These are phyloP conservation scores for Candida ulmi DNA, from an alignment of 805 yeast species.

Conservation along the genomic window DNA sequence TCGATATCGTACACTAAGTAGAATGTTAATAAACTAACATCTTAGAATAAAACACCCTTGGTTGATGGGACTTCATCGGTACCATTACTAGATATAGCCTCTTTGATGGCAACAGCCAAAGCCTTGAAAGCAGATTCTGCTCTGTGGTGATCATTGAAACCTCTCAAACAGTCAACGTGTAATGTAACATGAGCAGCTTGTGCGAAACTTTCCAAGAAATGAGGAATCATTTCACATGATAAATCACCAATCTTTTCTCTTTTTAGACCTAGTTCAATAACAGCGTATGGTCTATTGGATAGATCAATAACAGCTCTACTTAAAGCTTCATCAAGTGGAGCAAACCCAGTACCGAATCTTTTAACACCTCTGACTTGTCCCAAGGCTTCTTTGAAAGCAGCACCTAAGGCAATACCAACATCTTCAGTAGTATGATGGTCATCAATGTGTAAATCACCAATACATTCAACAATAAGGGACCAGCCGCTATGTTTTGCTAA, in stretches of 20 bases:
- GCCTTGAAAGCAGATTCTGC: slow-evolving; percentile 97
- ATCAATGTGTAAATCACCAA: slow-evolving; percentile 92
- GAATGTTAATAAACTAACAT: neutral
- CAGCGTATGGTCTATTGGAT: slow-evolving; percentile 90
- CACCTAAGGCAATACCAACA: slow-evolving; percentile 87
- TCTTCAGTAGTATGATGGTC: slow-evolving; percentile 98
- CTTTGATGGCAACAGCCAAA: slow-evolving; percentile 84
- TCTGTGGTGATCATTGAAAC: slow-evolving; percentile 93
- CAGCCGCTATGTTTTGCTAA: slow-evolving; percentile 96
- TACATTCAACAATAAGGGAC: slow-evolving; percentile 84
- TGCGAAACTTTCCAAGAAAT: slow-evolving; percentile 90
- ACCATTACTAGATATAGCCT: slow-evolving; percentile 79
- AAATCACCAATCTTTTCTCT: slow-evolving; percentile 92
- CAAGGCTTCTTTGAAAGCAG: slow-evolving; percentile 82
- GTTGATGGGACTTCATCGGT: slow-evolving; percentile 92
- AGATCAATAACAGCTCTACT: slow-evolving; percentile 95
- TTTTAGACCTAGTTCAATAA: slow-evolving; percentile 80
- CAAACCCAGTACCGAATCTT: slow-evolving; percentile 89
- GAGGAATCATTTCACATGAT: slow-evolving; percentile 97
- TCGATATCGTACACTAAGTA: neutral
- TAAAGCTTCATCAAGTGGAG: slow-evolving; percentile 95
- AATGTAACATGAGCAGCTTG: slow-evolving; percentile 85
- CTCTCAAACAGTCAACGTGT: slow-evolving; percentile 92
- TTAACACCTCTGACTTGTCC: slow-evolving; percentile 89
- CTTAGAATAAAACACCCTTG: slow-evolving; percentile 80